Percentiles rank a stretch among this genome's conserved stretches.
Evolutionary conservation across 108 stramenopile species (phyloP).

Genomic region (Seminavis robusta): DNA sequence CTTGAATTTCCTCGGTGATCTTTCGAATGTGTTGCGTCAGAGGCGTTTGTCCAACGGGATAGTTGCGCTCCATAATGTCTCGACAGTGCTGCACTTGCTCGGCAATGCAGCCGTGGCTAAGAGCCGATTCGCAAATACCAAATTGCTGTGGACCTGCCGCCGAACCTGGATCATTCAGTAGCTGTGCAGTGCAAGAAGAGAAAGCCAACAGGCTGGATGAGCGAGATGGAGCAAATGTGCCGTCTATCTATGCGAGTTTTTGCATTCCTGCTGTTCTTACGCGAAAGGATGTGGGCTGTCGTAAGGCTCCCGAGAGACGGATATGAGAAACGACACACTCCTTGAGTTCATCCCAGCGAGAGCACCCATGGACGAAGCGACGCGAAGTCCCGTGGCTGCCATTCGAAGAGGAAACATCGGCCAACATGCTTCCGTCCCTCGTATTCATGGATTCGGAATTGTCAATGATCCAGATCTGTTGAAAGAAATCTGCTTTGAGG

Average conservation of each 20-base stretch:
- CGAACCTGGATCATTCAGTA: slow-evolving; percentile 56
- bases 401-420: slow-evolving; percentile 17
- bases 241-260: too few species aligned
- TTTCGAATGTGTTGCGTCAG: slow-evolving; percentile 66
- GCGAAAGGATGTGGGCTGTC: slow-evolving; percentile 53
- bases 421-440: slow-evolving; percentile 63
- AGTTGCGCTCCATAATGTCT: slow-evolving; percentile 42
- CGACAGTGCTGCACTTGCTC: slow-evolving; percentile 32
- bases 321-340: slow-evolving; percentile 56
- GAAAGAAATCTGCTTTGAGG: not conserved
- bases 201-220: too few species aligned
- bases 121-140: slow-evolving; percentile 37
- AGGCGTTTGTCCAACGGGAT: slow-evolving; percentile 78
- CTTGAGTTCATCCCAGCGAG: slow-evolving; percentile 62
- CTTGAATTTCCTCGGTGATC: slow-evolving; percentile 52
- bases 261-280: too few species aligned
- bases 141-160: slow-evolving; percentile 47
- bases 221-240: too few species aligned
- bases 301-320: slow-evolving; percentile 35
- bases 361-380: slow-evolving; percentile 40
- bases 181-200: too few species aligned
- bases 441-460: slow-evolving; percentile 69
- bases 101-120: slow-evolving; percentile 44
- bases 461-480: slow-evolving; percentile 63
- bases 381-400: too few species aligned